phyloP scores from a whole-genome alignment of 768 basidiomycete species.

The Suillus brevipes region DNA sequence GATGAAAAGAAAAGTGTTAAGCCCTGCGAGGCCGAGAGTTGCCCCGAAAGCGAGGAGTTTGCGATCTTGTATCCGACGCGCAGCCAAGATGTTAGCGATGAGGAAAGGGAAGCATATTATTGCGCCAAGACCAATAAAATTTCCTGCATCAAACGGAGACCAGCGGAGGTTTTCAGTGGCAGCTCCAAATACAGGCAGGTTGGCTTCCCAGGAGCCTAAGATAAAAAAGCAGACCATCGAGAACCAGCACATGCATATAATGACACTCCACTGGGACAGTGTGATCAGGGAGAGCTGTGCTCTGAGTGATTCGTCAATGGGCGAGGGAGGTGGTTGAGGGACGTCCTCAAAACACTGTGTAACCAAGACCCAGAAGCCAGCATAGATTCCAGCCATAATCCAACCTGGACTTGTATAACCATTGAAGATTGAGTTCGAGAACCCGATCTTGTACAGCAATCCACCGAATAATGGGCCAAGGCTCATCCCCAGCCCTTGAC shows the following conservation, averaged over 20 bases:
- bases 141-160: constrained; percentile 64
- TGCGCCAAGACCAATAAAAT: constrained; percentile 71
- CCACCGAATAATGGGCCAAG: constrained; percentile 67
- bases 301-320: constrained; percentile 12
- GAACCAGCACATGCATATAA: constrained; percentile 68
- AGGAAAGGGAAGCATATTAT: constrained; percentile 66
- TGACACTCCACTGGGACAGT: constrained; percentile 49
- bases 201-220: constrained; percentile 68
- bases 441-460: constrained; percentile 60
- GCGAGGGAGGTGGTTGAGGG: constrained; percentile 18
- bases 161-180: constrained; percentile 44
- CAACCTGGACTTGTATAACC: constrained; percentile 68
- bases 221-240: constrained; percentile 71
- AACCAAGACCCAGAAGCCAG: constrained; percentile 47
- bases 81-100: constrained; percentile 56
- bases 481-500: constrained; percentile 62
- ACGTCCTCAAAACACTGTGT: constrained; percentile 44
- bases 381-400: constrained; percentile 59
- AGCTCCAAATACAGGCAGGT: constrained; percentile 62
- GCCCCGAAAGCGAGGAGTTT: constrained; percentile 55
- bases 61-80: constrained; percentile 60
- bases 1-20: constrained; percentile 51
- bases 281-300: constrained; percentile 21
- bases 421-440: constrained; percentile 59
- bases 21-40: constrained; percentile 49